Percentiles rank a stretch among this genome's conserved stretches.
These are phyloP conservation scores for Holtermanniella nyarrowii DNA, from an alignment of 768 basidiomycete species.

Conservation along the genomic window DNA sequence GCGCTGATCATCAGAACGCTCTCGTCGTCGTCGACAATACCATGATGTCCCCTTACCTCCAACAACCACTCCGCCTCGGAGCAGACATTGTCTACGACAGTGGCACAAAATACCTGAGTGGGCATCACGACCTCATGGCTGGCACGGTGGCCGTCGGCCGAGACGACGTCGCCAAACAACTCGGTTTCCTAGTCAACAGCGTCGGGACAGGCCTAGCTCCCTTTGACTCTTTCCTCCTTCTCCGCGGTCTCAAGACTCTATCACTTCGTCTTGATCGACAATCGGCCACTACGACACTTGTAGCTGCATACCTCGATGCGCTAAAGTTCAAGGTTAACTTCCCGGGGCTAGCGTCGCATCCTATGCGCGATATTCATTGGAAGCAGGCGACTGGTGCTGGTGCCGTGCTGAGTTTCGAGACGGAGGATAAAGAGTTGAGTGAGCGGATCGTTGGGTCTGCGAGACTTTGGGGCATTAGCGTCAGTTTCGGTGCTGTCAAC, in stretches of 20 bases:
- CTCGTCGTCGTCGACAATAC: slow-evolving; percentile 64
- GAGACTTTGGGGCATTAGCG: slow-evolving; percentile 91
- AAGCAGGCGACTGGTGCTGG: slow-evolving; percentile 84
- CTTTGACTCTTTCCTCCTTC: slow-evolving; percentile 89
- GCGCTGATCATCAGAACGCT: slow-evolving; percentile 13
- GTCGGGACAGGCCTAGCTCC: slow-evolving; percentile 90
- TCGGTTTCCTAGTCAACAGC: slow-evolving; percentile 84
- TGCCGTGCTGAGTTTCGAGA: slow-evolving; percentile 88
- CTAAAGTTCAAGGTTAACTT: slow-evolving; percentile 88
- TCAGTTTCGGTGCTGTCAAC: slow-evolving; percentile 97
- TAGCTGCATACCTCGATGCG: slow-evolving; percentile 71
- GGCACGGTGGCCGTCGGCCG: slow-evolving; percentile 86
- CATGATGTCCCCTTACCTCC: slow-evolving; percentile 99
- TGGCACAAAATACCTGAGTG: slow-evolving; percentile 92
- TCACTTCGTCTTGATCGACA: slow-evolving; percentile 93
- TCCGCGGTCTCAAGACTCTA: slow-evolving; percentile 91
- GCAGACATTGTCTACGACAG: slow-evolving; percentile 97
- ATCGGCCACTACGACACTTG: slow-evolving; percentile 65
- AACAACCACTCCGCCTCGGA: slow-evolving; percentile 87
- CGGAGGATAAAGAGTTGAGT: slow-evolving; percentile 77
- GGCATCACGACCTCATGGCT: slow-evolving; percentile 99
- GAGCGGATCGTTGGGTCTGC: slow-evolving; percentile 88
- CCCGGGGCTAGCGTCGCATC: slow-evolving; percentile 75
- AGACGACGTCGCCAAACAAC: slow-evolving; percentile 78
- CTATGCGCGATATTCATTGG: slow-evolving; percentile 76